Evolutionary conservation across 2,329 filamentous ascomycete genomes (phyloP), one percentile per base, ranked within the genome.

Genomic region (Sporothrix pseudoabietina): DNA sequence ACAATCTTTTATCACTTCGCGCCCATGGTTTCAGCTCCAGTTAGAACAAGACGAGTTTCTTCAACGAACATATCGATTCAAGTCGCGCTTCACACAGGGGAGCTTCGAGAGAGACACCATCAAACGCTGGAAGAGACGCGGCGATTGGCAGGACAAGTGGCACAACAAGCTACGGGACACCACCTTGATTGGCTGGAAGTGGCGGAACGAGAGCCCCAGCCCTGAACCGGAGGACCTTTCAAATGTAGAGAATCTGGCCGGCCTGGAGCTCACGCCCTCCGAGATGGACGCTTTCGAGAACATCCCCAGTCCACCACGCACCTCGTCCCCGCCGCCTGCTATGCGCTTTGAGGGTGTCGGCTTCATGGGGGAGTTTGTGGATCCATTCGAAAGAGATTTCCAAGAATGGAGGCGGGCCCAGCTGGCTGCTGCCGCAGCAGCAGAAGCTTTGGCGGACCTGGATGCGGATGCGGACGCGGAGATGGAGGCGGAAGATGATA

Each of bases 101-200:
- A n/a, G 61, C 22, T 5, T 47, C 3, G 30, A 30, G 22, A 16
- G 4, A 4, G 9, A 44, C 22, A 47, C 30, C 6, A 3, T 19
- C 39, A 10, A 47, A 16, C 22, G n/a, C 22, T 66, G 61, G 61
- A 66, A 66, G 12, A 41, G 49, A 6, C 61, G 61, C 12, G 61
- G 61, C 39, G 61, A 66, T 5, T 66, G 61, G 61, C 39, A 66
- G 26, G 61, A 66, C 41, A 49, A 66, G 39, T 66, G 61, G 61
- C 19, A 41, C 10, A 4, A 47, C 12, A 22, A 10, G 39, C 9
- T 12, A 4, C 4, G 6, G 19, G 41, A 39, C 19, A 16, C 14
- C 7, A 47, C 22, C 10, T 14, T 47, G 12, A 19, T 47, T 30
- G 61, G 61, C 39, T 66, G 61, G 61, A 66, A 66, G 14, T 66